Evolutionary conservation across 1,284 basidiomycete species (phyloP).

Genomic region (Cutaneotrichosporon sp.): DNA sequence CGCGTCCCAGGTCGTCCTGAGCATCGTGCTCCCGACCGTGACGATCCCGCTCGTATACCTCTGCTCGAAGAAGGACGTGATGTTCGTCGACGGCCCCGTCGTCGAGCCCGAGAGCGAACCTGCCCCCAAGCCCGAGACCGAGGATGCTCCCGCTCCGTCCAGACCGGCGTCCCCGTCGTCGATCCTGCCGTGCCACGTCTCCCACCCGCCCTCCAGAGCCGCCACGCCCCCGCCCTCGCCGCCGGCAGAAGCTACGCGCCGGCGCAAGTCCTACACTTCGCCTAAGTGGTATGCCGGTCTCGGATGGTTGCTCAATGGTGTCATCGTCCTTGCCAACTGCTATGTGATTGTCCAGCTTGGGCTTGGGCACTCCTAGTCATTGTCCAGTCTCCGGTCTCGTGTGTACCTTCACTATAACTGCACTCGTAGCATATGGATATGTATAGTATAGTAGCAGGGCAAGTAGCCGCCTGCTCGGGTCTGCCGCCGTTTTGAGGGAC

Average conservation of each 20-base stretch:
- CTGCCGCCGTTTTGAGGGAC: too few species aligned
- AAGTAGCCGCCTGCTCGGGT: too few species aligned
- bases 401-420: neutral
- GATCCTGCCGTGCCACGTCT: neutral
- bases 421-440: neutral
- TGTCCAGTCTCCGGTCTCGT: too few species aligned
- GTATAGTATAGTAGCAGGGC: neutral
- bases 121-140: too few species aligned
- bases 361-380: constrained; percentile 30
- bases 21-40: constrained; percentile 83
- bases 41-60: constrained; percentile 72
- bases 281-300: constrained; percentile 55
- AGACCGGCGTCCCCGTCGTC: neutral
- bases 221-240: neutral
- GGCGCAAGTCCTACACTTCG: constrained; percentile 54
- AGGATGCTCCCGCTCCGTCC: neutral
- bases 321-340: constrained; percentile 63
- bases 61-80: constrained; percentile 64
- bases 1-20: constrained; percentile 79
- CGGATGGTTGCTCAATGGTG: constrained; percentile 59
- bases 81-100: constrained; percentile 56
- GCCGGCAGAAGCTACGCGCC: neutral
- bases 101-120: constrained; percentile 11
- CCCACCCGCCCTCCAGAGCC: too few species aligned
- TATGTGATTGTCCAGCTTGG: constrained; percentile 46